Conservation (phyloP, 2,329 filamentous ascomycete genomes). For the Cladosporium sp. region DNA sequence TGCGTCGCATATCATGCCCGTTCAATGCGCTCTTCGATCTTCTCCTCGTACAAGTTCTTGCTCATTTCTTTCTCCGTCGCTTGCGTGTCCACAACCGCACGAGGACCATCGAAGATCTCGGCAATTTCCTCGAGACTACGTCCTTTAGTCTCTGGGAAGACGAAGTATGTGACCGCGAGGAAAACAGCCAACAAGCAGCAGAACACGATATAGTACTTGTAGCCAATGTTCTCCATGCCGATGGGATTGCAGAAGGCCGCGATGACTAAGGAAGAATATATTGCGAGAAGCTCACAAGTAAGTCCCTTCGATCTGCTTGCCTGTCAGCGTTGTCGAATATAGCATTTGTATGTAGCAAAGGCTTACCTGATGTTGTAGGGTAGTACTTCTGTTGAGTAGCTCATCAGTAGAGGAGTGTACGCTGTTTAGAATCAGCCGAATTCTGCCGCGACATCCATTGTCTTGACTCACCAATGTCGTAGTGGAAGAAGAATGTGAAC, state of each 20-base stretch:
- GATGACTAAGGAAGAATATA: constrained; percentile 32
- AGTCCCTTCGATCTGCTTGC: constrained; percentile 27
- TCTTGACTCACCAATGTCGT: constrained; percentile 52
- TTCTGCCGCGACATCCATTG: neutral
- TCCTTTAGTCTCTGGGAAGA: constrained; percentile 46
- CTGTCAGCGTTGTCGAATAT: neutral
- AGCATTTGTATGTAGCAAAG: neutral
- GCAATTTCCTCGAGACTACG: constrained; percentile 31
- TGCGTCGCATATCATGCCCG: neutral
- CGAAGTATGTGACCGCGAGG: constrained; percentile 52
- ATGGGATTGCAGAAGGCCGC: constrained; percentile 35
- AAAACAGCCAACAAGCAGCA: constrained; percentile 32
- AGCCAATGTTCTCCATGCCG: constrained; percentile 48
- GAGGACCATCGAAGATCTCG: constrained; percentile 28
- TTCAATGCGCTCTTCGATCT: constrained; percentile 26
- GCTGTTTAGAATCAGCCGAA: neutral
- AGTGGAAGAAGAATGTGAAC: constrained; percentile 58
- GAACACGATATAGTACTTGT: constrained; percentile 58
- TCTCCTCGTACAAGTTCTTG: constrained; percentile 22
- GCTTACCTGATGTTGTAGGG: constrained; percentile 33
- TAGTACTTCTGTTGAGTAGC: constrained; percentile 21
- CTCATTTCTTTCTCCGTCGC: neutral
- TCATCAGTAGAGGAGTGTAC: constrained; percentile 27
- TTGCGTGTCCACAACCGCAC: neutral
- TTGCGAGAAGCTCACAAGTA: constrained; percentile 29